Evolutionary conservation across 179 eudicot species (phyloP).

Genomic region (Corrigiola litoralis): DNA sequence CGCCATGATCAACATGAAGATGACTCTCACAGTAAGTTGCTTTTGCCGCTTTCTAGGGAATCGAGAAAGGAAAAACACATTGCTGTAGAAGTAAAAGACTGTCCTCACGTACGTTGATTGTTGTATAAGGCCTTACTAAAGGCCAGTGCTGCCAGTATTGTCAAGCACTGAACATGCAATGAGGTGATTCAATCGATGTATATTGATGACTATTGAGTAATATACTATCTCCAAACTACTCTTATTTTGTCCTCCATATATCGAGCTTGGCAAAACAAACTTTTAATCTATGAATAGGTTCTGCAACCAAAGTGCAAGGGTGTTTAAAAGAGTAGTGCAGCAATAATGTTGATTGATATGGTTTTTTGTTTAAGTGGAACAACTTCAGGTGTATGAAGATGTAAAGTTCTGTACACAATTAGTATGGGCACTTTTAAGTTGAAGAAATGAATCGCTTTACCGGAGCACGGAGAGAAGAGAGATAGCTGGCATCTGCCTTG

Average conservation of each 20-base stretch:
- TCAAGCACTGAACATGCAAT: neutral
- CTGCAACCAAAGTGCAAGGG: no score
- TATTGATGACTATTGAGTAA: neutral
- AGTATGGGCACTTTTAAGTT: conserved; percentile 18
- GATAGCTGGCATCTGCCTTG: conserved; percentile 57
- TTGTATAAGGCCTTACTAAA: conserved; percentile 36
- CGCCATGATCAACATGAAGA: conserved; percentile 4
- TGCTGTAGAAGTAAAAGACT: conserved; percentile 44
- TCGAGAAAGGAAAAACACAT: no score
- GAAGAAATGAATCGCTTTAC: conserved; percentile 48
- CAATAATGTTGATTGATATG: neutral
- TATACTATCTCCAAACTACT: no score
- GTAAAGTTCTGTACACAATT: conserved; percentile 15
- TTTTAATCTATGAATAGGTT: no score
- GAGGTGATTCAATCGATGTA: neutral
- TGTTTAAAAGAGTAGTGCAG: neutral
- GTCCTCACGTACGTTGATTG: conserved; percentile 29
- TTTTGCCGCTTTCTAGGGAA: no score
- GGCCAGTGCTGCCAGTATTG: neutral
- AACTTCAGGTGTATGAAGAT: neutral
- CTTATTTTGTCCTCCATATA: no score
- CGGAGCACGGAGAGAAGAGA: conserved; percentile 78
- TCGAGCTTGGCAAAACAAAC: no score
- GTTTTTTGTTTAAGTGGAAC: no score
- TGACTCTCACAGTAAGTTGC: conserved; percentile 6